A percentile compares a stretch with the other conserved stretches of the same genome.
phyloP scores from a whole-genome alignment of 495 filamentous ascomycete species.

The Aspergillus conjunctus region DNA sequence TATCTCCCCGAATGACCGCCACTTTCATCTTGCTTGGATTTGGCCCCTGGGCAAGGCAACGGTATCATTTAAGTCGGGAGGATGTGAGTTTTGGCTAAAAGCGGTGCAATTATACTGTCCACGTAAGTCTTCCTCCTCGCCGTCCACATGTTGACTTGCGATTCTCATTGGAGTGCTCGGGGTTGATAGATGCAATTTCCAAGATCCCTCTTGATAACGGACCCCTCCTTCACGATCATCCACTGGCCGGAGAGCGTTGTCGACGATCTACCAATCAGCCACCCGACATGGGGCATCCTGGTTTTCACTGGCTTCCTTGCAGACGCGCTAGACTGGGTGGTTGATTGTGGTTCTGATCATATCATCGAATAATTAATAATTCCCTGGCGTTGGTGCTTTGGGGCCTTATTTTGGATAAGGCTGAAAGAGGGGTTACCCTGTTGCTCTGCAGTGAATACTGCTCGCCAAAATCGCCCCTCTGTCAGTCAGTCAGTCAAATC shows the following conservation, averaged over 20 bases:
- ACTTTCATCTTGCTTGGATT: neutral
- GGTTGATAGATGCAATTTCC: neutral
- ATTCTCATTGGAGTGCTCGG: neutral
- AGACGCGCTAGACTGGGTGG: neutral
- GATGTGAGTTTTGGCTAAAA: neutral
- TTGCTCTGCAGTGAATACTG: neutral
- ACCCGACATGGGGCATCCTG: neutral
- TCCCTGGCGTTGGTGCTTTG: neutral
- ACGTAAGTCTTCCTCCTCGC: neutral
- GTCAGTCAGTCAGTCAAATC: neutral
- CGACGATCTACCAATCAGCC: conserved; percentile 1
- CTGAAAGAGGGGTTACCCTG: neutral
- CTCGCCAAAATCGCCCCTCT: neutral
- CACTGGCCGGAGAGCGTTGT: neutral
- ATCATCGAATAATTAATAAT: conserved; percentile 6
- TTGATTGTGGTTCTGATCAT: neutral
- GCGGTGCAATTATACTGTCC: neutral
- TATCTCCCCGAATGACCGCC: neutral
- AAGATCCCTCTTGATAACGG: neutral
- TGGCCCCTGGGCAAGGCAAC: neutral
- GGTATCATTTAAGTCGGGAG: neutral
- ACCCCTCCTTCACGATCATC: neutral
- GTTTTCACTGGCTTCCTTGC: neutral
- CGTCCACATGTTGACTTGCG: neutral
- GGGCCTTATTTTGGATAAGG: conserved; percentile 8